Percentiles rank a stretch among this genome's conserved stretches.
These are phyloP conservation scores for Penicillium sp. DNA, from an alignment of 2,329 filamentous ascomycete genomes.

Conservation along the genomic window DNA sequence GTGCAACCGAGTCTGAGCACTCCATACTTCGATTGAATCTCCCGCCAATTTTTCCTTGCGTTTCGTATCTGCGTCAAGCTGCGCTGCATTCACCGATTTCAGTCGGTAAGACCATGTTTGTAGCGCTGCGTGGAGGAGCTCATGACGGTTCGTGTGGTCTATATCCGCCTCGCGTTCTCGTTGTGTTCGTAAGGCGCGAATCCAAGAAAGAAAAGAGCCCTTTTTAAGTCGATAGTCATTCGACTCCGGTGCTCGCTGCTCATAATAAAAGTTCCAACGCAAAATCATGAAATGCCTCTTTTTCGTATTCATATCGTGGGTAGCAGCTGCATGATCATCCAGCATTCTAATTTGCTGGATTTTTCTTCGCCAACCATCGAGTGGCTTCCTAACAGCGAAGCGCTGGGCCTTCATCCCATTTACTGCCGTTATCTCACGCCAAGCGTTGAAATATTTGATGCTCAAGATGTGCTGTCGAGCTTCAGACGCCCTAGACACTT, in stretches of 20 bases:
- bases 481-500: slow-evolving; percentile 62
- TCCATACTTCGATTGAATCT: slow-evolving; percentile 41
- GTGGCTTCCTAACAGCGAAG: slow-evolving; percentile 52
- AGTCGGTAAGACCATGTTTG: slow-evolving; percentile 33
- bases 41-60: slow-evolving; percentile 32
- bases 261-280: slow-evolving; percentile 44
- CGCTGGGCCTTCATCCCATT: slow-evolving; percentile 54
- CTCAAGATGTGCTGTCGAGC: slow-evolving; percentile 69
- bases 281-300: slow-evolving; percentile 38
- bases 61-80: slow-evolving; percentile 28
- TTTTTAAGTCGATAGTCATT: slow-evolving; percentile 39
- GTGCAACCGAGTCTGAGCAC: slow-evolving; percentile 37
- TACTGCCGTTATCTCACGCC: slow-evolving; percentile 61
- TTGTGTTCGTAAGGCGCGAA: slow-evolving; percentile 36
- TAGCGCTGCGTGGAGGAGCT: slow-evolving; percentile 26
- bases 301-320: slow-evolving; percentile 27
- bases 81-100: slow-evolving; percentile 23
- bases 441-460: slow-evolving; percentile 64
- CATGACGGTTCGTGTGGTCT: slow-evolving; percentile 27
- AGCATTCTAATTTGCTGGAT: slow-evolving; percentile 33
- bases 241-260: slow-evolving; percentile 41
- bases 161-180: slow-evolving; percentile 38
- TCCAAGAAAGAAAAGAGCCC: slow-evolving; percentile 39
- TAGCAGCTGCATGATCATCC: slow-evolving; percentile 29
- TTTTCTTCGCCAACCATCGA: slow-evolving; percentile 50